phyloP scores from a whole-genome alignment of 768 basidiomycete species.

The Phlegmacium glaucopus region DNA sequence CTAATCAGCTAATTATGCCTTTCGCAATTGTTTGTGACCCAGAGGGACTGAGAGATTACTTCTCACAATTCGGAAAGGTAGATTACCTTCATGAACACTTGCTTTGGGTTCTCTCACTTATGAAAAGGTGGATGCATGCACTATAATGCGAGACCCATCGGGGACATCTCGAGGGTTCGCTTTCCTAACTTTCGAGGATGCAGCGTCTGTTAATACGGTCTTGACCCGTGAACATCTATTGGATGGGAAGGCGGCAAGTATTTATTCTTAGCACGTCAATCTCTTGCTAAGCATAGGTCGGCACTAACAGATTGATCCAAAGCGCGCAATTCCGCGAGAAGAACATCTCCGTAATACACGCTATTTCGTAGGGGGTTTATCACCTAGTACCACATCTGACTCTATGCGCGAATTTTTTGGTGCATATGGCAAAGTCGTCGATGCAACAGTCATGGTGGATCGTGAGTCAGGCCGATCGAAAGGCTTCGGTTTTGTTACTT shows the following conservation, averaged over 20 bases:
- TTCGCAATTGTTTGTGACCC: conserved; percentile 23
- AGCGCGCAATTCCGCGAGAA: conserved; percentile 81
- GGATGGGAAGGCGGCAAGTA: conserved; percentile 72
- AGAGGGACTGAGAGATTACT: conserved; percentile 69
- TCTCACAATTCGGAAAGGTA: conserved; percentile 77
- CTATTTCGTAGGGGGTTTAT: conserved; percentile 79
- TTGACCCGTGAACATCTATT: conserved; percentile 64
- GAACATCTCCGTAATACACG: conserved; percentile 75
- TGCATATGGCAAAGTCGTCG: conserved; percentile 75
- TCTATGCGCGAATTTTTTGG: conserved; percentile 68
- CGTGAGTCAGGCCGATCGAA: conserved; percentile 71
- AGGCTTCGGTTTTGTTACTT: conserved; percentile 86
- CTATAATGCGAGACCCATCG: conserved; percentile 79
- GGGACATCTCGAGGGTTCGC: conserved; percentile 82
- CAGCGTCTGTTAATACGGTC: conserved; percentile 60
- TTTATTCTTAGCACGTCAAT: background rate
- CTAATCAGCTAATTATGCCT: conserved; percentile 31
- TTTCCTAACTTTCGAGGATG: conserved; percentile 77
- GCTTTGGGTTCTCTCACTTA: conserved; percentile 7
- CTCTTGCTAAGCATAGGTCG: background rate
- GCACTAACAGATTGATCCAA: conserved; percentile 73
- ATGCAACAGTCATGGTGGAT: conserved; percentile 85
- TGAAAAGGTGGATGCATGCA: conserved; percentile 69
- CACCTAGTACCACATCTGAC: conserved; percentile 65
- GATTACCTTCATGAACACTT: conserved; percentile 7